phyloP scores from a whole-genome alignment of 306 rosid genomes.

The Trifolium dubium region DNA sequence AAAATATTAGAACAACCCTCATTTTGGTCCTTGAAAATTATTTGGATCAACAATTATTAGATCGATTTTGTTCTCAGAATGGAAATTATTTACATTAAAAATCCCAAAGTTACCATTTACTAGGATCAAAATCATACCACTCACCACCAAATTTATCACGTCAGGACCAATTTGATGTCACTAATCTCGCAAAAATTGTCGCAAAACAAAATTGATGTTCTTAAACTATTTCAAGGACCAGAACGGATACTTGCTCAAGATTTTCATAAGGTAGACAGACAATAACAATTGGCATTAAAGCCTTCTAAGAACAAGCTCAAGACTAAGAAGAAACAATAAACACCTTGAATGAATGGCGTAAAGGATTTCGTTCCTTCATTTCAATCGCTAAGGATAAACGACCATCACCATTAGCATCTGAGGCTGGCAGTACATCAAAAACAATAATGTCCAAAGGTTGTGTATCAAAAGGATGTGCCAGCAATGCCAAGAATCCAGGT shows the following conservation, averaged over 20 bases:
- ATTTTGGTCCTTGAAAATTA: slow-evolving; percentile 1
- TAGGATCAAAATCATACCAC: slow-evolving; percentile 26
- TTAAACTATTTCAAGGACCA: slow-evolving; percentile 13
- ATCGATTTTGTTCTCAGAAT: slow-evolving; percentile 30
- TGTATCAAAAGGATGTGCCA: slow-evolving; percentile 83
- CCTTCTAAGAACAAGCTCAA: slow-evolving; percentile 30
- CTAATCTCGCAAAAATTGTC: slow-evolving; percentile 23
- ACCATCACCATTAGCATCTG: slow-evolving; percentile 85
- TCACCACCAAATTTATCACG: slow-evolving; percentile 22
- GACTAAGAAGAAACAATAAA: slow-evolving; percentile 34
- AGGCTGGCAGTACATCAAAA: slow-evolving; percentile 84
- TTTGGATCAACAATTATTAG: slow-evolving; percentile 14
- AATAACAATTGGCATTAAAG: slow-evolving; percentile 26
- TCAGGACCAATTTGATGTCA: slow-evolving; percentile 34
- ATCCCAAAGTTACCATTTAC: slow-evolving; percentile 15
- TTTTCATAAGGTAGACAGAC: slow-evolving; percentile 16
- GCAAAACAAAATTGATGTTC: slow-evolving; percentile 28
- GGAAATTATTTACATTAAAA: slow-evolving; percentile 6
- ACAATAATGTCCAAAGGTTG: slow-evolving; percentile 96
- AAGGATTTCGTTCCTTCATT: slow-evolving; percentile 83
- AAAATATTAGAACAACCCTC: slow-evolving; percentile 27
- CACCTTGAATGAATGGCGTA: slow-evolving; percentile 90
- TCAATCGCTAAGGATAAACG: slow-evolving; percentile 80
- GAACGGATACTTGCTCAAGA: slow-evolving; percentile 22
- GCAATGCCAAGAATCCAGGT: slow-evolving; percentile 96